A percentile compares a stretch with the other conserved stretches of the same genome.
Conservation (phyloP, 1,284 basidiomycete species). For the Tilletia setariae region DNA sequence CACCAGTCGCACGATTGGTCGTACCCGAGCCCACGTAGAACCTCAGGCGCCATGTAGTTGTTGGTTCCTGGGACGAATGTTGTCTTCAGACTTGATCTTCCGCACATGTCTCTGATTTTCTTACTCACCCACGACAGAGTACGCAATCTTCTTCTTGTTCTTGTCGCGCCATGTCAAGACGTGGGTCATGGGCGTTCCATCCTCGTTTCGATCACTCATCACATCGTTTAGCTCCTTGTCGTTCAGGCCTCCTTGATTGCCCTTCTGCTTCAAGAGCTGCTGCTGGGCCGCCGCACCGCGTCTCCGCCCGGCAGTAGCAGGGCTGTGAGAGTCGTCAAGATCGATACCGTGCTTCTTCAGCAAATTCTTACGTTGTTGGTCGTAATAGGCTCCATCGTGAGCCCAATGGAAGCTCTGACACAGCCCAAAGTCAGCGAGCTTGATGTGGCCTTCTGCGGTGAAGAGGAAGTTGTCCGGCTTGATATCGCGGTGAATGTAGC, state of each 20-base stretch:
- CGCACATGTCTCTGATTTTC: conserved; percentile 21
- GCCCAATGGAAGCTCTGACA: conserved; percentile 57
- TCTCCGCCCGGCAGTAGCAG: conserved; percentile 62
- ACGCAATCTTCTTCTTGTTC: conserved; percentile 80
- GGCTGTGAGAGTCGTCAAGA: conserved; percentile 66
- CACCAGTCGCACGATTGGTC: conserved; percentile 96
- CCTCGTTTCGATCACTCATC: conserved; percentile 47
- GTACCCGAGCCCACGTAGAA: conserved; percentile 79
- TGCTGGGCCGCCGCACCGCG: conserved; percentile 68
- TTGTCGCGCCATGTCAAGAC: conserved; percentile 82
- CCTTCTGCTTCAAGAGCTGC: conserved; percentile 57
- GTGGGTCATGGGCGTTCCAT: conserved; percentile 49
- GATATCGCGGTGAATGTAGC: conserved; percentile 96
- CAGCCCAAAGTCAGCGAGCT: conserved; percentile 90
- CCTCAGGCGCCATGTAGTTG: conserved; percentile 81
- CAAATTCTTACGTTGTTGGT: conserved; percentile 82
- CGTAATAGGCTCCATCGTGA: conserved; percentile 66
- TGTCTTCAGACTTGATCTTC: conserved; percentile 12
- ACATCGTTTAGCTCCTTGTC: conserved; percentile 41
- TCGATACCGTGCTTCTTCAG: conserved; percentile 91
- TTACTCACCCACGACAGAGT: conserved; percentile 73
- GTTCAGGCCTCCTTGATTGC: conserved; percentile 28
- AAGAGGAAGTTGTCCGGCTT: conserved; percentile 96
- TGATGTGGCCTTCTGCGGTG: conserved; percentile 86
- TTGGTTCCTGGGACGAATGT: conserved; percentile 43